Conservation (phyloP, 805 yeast genomes). For the Ogataea naganishii region DNA sequence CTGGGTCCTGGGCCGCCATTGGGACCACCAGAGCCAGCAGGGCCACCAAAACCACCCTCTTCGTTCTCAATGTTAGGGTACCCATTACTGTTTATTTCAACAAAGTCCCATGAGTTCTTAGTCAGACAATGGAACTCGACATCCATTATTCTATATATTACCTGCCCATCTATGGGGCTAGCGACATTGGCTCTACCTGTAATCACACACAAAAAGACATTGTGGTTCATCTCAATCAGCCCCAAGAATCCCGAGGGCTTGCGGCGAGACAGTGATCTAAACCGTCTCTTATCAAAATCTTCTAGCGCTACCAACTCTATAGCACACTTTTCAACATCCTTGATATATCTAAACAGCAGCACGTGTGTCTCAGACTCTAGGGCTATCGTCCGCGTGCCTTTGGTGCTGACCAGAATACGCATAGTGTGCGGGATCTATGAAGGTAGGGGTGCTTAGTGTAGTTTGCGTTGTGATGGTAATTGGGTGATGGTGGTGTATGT, state of each 20-base stretch:
- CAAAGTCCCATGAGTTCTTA: conserved; percentile 70
- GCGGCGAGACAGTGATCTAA: conserved; percentile 32
- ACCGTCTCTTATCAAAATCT: conserved; percentile 28
- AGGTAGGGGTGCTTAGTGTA: too few relatives aligned
- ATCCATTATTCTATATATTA: conserved; percentile 69
- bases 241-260: conserved; percentile 71
- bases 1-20: conserved; percentile 11
- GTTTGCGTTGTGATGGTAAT: too few relatives aligned
- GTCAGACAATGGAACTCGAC: conserved; percentile 82
- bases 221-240: conserved; percentile 56
- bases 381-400: conserved; percentile 30
- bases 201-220: conserved; percentile 70
- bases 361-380: conserved; percentile 35
- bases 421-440: too few relatives aligned
- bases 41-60: conserved; percentile 8
- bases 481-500: too few relatives aligned
- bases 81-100: conserved; percentile 61
- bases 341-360: conserved; percentile 35
- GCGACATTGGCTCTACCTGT: conserved; percentile 76
- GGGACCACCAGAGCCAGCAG: conserved; percentile 17
- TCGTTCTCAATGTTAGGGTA: conserved; percentile 41
- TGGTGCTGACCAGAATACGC: conserved; percentile 27
- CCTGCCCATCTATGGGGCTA: conserved; percentile 68
- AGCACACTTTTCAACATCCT: conserved; percentile 30
- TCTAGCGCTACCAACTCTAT: conserved; percentile 38